A percentile compares a stretch with the other conserved stretches of the same genome.
These are phyloP conservation scores for Phaeolepiota aurea DNA, from an alignment of 768 basidiomycete species.

Conservation along the genomic window DNA sequence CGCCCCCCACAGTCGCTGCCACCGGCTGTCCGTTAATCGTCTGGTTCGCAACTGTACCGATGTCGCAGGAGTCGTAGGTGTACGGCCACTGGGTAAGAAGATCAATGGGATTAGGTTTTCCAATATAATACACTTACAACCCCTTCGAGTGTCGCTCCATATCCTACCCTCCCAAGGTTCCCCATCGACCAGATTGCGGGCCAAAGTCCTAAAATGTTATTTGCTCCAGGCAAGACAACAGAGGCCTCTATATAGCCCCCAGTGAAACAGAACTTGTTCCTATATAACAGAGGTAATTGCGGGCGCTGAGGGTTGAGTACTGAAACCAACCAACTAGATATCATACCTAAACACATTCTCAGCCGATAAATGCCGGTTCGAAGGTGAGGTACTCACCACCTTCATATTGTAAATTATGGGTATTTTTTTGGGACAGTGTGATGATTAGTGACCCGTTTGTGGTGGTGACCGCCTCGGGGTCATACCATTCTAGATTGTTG, in stretches of 20 bases:
- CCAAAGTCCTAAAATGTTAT: conserved; percentile 63
- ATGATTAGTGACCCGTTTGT: conserved; percentile 64
- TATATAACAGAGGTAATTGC: conserved; percentile 26
- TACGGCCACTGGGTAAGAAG: conserved; percentile 60
- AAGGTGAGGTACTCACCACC: conserved; percentile 35
- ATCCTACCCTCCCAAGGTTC: conserved; percentile 69
- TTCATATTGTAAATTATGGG: conserved; percentile 64
- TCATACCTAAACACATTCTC: conserved; percentile 26
- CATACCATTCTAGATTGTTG: conserved; percentile 80
- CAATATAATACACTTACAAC: conserved; percentile 33
- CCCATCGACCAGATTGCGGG: conserved; percentile 79
- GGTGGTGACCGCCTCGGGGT: conserved; percentile 74
- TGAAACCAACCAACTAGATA: conserved; percentile 32
- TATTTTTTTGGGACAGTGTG: conserved; percentile 53
- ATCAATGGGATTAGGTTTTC: background rate
- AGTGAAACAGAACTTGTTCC: conserved; percentile 90
- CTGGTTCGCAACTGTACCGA: conserved; percentile 81
- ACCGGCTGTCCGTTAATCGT: conserved; percentile 60
- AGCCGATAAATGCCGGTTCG: background rate
- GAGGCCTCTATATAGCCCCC: conserved; percentile 67
- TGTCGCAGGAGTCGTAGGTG: conserved; percentile 74
- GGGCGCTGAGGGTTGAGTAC: conserved; percentile 5
- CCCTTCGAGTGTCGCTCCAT: conserved; percentile 79
- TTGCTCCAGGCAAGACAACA: conserved; percentile 59
- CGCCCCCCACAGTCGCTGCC: conserved; percentile 55